Evolutionary conservation across 2,329 filamentous ascomycete species (phyloP), one percentile per base, ranked within the genome.

Genomic region (Trichophyton schoenleinii): DNA sequence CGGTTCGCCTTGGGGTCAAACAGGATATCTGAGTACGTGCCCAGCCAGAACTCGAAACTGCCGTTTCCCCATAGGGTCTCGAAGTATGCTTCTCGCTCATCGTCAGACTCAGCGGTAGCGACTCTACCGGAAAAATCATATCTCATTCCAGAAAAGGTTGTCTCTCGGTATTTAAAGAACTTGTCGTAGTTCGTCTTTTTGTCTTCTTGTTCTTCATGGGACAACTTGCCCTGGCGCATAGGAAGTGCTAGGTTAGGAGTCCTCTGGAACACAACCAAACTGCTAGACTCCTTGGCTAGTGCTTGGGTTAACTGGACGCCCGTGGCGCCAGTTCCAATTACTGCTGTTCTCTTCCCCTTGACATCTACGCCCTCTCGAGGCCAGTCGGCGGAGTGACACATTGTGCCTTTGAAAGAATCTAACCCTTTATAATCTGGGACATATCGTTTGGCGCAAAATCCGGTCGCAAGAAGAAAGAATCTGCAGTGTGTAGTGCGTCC

Each of bases 161-260:
- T 78, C 64, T 78, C 74, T 3, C 82, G 78, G 55, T 73, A 69
- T 38, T 72, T 72, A 68, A 82, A 86, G 1, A 86, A 71, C 49
- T 78, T 71, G 0, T 71, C 73, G 55, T 81, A 81, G 22, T 67
- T 70, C 5, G 62, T 62, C 66, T 79, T 78, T 25, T 66, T 69
- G 1, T 66, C 65, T 11, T 81, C 72, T 66, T 85, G 80, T 64
- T 81, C 79, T 62, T 78, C 75, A 9, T 69, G 70, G 1, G 76
- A 77, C 41, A 85, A 69, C 0, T 74, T 62, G 2, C 74, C 72
- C 62, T 81, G 77, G 2, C 77, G 74, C 83, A 88, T 86, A 0
- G 84, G 83, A 0, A 87, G 67, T 0, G 82, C 81, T 3, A 85
- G 71, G 64, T 87, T 88, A 0, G 86, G 85, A 0, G 84, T 87